Percentiles rank a stretch among this genome's conserved stretches.
Evolutionary conservation across 768 basidiomycete species (phyloP).

Genomic region (Amylocystis lapponica): DNA sequence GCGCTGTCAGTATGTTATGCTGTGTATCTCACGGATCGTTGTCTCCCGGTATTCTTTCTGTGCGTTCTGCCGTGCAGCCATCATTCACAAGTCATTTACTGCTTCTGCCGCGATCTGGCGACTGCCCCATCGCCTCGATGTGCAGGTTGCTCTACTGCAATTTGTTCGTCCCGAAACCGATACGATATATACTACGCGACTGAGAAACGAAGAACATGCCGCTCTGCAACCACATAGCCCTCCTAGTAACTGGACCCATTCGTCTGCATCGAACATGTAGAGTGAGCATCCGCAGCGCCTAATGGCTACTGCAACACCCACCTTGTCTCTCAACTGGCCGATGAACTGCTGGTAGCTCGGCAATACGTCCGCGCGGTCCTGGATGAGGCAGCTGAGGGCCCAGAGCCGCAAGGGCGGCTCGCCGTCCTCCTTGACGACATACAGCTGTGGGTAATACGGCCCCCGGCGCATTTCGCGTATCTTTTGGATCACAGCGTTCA

Average conservation of each 20-base stretch:
- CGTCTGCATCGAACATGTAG: slow-evolving; percentile 4
- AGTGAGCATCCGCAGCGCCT: background rate
- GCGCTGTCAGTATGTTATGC: background rate
- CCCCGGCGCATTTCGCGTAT: slow-evolving; percentile 91
- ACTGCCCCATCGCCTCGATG: too few relatives aligned
- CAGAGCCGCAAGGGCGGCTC: slow-evolving; percentile 92
- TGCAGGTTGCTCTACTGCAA: too few relatives aligned
- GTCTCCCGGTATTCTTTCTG: too few relatives aligned
- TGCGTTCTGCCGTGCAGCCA: too few relatives aligned
- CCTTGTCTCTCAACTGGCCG: slow-evolving; percentile 86
- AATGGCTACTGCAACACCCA: slow-evolving; percentile 21
- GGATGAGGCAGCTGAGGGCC: slow-evolving; percentile 91
- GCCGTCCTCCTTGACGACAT: slow-evolving; percentile 96
- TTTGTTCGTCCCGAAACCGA: too few relatives aligned
- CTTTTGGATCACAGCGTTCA: slow-evolving; percentile 92
- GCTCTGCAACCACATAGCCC: background rate
- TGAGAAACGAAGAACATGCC: background rate
- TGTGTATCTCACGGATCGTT: background rate
- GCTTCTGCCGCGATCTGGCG: too few relatives aligned
- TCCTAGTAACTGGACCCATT: slow-evolving; percentile 20
- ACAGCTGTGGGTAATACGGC: slow-evolving; percentile 89
- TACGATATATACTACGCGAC: slow-evolving; percentile 1
- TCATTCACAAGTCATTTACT: too few relatives aligned
- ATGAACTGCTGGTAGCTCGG: slow-evolving; percentile 97
- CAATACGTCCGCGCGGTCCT: slow-evolving; percentile 91